Conservation (phyloP, 1,284 basidiomycete species). For the Rhodotorula sp. region DNA sequence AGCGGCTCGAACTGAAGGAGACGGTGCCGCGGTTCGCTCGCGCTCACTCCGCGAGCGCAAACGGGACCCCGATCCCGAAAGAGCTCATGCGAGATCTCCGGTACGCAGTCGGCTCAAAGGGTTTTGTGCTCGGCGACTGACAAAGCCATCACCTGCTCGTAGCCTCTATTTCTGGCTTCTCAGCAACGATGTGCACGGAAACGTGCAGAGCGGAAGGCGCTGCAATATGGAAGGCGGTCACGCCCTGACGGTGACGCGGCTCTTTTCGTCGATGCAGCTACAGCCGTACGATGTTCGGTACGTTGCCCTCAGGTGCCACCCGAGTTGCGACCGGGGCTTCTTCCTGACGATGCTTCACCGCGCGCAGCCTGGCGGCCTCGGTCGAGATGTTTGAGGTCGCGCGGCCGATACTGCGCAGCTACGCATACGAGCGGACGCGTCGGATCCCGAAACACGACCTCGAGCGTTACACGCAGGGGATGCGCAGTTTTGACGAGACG, state of each 20-base stretch:
- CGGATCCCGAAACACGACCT: constrained; percentile 35
- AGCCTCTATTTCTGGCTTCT: constrained; percentile 38
- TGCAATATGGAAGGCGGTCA: constrained; percentile 40
- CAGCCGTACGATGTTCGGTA: constrained; percentile 40
- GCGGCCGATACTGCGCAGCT: constrained; percentile 37
- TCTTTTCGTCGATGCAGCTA: constrained; percentile 37
- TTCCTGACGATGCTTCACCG: not conserved
- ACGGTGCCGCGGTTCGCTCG: constrained; percentile 30
- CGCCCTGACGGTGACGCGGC: constrained; percentile 35
- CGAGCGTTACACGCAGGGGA: constrained; percentile 39
- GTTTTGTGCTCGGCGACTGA: not conserved
- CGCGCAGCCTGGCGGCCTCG: constrained; percentile 33
- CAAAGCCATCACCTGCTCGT: not conserved
- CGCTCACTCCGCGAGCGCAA: constrained; percentile 33
- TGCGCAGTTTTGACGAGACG: constrained; percentile 36
- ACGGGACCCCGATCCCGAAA: constrained; percentile 28
- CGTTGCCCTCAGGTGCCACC: not conserved
- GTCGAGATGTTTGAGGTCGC: constrained; percentile 43
- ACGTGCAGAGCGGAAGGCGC: constrained; percentile 36
- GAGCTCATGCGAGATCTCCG: constrained; percentile 30
- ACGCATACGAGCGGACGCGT: constrained; percentile 35
- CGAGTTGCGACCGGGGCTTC: too few species aligned
- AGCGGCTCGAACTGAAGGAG: constrained; percentile 28
- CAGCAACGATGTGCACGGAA: constrained; percentile 38
- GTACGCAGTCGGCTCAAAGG: not conserved